Percentiles rank a stretch among this genome's conserved stretches.
Evolutionary conservation across 257 asterid species (phyloP).

Genomic region (Handroanthus guayacan): DNA sequence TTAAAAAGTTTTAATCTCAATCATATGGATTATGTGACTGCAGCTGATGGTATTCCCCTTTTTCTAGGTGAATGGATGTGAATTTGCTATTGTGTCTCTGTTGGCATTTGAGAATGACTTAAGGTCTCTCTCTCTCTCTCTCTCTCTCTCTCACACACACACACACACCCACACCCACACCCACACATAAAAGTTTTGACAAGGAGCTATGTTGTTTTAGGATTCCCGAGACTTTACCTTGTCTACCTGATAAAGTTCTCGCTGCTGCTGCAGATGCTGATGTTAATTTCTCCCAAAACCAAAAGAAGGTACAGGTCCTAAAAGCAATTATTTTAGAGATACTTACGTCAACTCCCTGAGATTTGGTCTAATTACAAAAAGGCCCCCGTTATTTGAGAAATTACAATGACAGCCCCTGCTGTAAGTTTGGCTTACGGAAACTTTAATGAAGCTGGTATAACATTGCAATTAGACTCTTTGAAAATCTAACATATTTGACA

Average conservation of each 20-base stretch:
- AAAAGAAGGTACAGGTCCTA: slow-evolving; percentile 66
- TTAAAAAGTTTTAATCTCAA: slow-evolving; percentile 21
- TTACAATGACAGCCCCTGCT: too few species aligned
- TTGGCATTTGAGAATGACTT: slow-evolving; percentile 75
- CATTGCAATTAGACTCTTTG: too few species aligned
- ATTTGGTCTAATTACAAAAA: too few species aligned
- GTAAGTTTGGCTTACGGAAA: too few species aligned
- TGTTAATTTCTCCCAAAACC: slow-evolving; percentile 51
- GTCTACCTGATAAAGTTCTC: slow-evolving; percentile 77
- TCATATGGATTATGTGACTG: slow-evolving; percentile 27
- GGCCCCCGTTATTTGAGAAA: too few species aligned
- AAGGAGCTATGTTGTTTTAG: slow-evolving; percentile 44
- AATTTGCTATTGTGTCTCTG: slow-evolving; percentile 79
- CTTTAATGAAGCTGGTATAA: too few species aligned
- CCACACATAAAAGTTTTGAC: slow-evolving; percentile 29
- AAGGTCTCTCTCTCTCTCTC: slow-evolving; percentile 54
- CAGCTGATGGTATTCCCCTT: slow-evolving; percentile 29
- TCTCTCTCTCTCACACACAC: background rate
- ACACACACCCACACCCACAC: background rate
- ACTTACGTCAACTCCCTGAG: too few species aligned
- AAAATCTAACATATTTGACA: too few species aligned
- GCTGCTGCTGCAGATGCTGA: slow-evolving; percentile 70
- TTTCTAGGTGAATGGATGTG: slow-evolving; percentile 80
- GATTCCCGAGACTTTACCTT: slow-evolving; percentile 68
- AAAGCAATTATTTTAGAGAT: slow-evolving; percentile 12